These are phyloP conservation scores for Dunaliella salina DNA, from an alignment of 163 green algal species.

Conservation along the genomic window DNA sequence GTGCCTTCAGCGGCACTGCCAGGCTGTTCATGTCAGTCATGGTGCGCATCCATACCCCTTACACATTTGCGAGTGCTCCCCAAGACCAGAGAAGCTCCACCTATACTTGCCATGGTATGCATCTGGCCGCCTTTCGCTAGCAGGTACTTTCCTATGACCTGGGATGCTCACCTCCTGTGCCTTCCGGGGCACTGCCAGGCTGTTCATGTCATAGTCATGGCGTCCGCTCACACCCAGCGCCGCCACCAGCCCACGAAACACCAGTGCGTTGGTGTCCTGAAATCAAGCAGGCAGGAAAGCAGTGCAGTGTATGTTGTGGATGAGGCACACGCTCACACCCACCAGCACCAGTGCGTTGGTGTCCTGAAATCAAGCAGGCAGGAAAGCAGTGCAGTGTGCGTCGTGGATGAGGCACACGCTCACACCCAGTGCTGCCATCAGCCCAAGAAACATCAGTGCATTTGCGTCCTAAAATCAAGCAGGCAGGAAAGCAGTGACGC, in stretches of 20 bases:
- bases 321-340: constrained; percentile 55
- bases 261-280: constrained; percentile 94
- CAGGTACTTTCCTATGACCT: no score
- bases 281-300: neutral
- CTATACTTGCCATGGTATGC: no score
- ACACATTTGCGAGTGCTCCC: no score
- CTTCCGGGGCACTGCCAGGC: constrained; percentile 74
- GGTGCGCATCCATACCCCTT: no score
- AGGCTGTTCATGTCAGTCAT: no score
- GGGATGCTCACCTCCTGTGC: constrained; percentile 26
- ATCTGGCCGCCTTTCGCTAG: no score
- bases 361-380: constrained; percentile 60
- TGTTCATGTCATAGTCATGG: constrained; percentile 89
- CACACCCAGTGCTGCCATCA: neutral
- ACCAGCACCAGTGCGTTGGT: constrained; percentile 95
- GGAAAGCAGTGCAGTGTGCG: neutral
- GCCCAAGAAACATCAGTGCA: neutral
- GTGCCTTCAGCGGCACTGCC: no score
- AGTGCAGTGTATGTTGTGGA: neutral
- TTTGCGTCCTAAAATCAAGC: constrained; percentile 74
- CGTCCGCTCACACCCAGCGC: constrained; percentile 70
- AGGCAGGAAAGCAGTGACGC: neutral
- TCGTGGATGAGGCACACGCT: constrained; percentile 24
- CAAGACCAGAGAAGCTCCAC: no score
- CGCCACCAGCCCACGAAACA: constrained; percentile 79